Base-by-base conservation (phyloP, 2,329 filamentous ascomycete genomes). In the Venturia carpophila region DNA sequence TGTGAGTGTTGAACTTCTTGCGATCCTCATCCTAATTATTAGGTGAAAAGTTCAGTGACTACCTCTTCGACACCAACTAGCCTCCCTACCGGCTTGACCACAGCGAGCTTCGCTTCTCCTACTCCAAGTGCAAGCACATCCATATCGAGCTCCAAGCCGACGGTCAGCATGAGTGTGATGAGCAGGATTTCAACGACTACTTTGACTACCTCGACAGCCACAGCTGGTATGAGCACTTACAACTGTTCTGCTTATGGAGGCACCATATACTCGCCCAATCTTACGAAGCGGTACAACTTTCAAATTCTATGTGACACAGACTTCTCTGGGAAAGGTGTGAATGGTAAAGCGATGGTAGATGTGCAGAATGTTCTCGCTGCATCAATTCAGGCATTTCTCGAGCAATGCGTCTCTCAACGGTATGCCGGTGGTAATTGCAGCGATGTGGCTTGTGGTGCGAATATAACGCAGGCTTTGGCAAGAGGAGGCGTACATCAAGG, bases 371-470 rank as follows among this genome's bases (percentile, higher is more conserved):
- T 49, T 27, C 45, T 49, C 45, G 45, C 45, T 27, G 24, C 45
- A 5, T 49, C 45, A 9, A 24, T 49, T 5, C n/a, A 49, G 17
- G 45, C 45, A 24, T 49, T 11, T 49, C 21, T 49, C 13, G 45
- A 49, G 13, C 45, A 49, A 49, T 49, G 45, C 45, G 45, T n/a
- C 17, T 21, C 45, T 49, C 45, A 49, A 5, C 45, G 45, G 5
- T 49, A 49, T 49, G 45, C 45, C 17, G 45, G 45, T 21, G n/a
- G 45, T 21, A 49, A 49, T 49, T 49, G 45, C 45, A 49, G 45
- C 13, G 49, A 21, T 55, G 49, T 55, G 4, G 15, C 10, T 4
- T 55, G 30, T 19, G 49, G 21, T 15, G 21, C 49, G 5, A 55
- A 55, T 55, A 30, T 55, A 1, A 55, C 49, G 21, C 49, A 24